Evolutionary conservation across 345 rosid species (phyloP), one percentile per base, ranked within the genome.

Genomic region (Brassica cretica): DNA sequence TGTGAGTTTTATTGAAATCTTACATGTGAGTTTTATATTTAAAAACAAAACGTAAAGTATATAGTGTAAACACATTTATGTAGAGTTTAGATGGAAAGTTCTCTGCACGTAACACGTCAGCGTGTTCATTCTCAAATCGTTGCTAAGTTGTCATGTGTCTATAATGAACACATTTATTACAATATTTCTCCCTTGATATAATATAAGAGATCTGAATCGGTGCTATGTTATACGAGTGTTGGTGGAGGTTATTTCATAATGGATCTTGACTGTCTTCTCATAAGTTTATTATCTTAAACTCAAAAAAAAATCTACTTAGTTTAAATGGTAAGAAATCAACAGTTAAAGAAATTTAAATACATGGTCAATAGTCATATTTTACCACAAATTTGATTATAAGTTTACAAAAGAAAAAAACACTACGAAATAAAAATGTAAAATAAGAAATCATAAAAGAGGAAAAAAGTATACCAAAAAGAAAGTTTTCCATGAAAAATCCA

Each of bases 141-240:
- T 21, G 24, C 24, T 2, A 21, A 21, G 24, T 21, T 21, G 24
- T 21, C 24, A 21, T 21, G 24, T 21, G 24, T 21, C 24, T 21
- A 21, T 21, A 21, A 21, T 21, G 24, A 21, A 21, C 24, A 21
- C 24, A 21, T 21, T 21, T 21, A 21, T 21, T 21, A 21, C 24
- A 21, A 21, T 21, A 2, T 21, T 21, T 21, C 24, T 21, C 24
- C 24, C 2, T 21, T 21, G 24, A 21, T 21, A 21, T 21, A 21
- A n/a, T n/a, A n/a, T 21, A 21, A 21, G 24, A 21, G 24, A 39
- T 72, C 67, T 72, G 75, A 60, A 72, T 39, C 25, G 6, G 18
- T 71, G 35, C 5, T 10, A 55, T 49, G 60, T 29, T 51, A 51
- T 32, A 58, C 14, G 32, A 46, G 16, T 46, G 53, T 46, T 46